These are phyloP conservation scores for Combretum micranthum DNA, from an alignment of 345 rosid genomes.

Conservation along the genomic window DNA sequence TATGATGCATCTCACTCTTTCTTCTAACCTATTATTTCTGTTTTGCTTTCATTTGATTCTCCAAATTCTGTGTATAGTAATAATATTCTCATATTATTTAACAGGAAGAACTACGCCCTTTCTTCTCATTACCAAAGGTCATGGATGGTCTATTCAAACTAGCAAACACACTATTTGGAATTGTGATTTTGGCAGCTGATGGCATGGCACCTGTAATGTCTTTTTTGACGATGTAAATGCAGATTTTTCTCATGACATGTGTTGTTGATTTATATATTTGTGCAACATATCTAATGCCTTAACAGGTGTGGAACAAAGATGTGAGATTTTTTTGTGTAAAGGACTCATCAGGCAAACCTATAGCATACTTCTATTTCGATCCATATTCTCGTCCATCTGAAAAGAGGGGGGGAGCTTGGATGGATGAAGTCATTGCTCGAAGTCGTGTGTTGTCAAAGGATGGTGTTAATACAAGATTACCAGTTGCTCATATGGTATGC, in stretches of 20 bases:
- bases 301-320: constrained; percentile 84
- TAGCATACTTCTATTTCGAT: constrained; percentile 91
- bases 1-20: no score
- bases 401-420: constrained; percentile 88
- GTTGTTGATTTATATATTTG: constrained; percentile 8
- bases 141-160: constrained; percentile 78
- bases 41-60: no score
- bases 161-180: constrained; percentile 63
- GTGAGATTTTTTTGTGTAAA: constrained; percentile 76
- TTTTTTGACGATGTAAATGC: background rate
- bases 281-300: constrained; percentile 12
- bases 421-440: constrained; percentile 77
- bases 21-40: no score
- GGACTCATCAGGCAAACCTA: constrained; percentile 70
- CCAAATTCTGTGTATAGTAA: no score
- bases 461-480: constrained; percentile 47
- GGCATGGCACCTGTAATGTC: constrained; percentile 77
- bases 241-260: background rate
- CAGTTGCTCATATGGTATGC: constrained; percentile 92
- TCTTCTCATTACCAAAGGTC: constrained; percentile 84
- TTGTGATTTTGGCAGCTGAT: constrained; percentile 76
- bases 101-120: constrained; percentile 88
- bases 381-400: constrained; percentile 96
- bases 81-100: background rate
- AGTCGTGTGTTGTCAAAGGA: constrained; percentile 61